Base-by-base conservation (phyloP, 371 early-diverging fungal species). In the Rhizopus sp. region DNA sequence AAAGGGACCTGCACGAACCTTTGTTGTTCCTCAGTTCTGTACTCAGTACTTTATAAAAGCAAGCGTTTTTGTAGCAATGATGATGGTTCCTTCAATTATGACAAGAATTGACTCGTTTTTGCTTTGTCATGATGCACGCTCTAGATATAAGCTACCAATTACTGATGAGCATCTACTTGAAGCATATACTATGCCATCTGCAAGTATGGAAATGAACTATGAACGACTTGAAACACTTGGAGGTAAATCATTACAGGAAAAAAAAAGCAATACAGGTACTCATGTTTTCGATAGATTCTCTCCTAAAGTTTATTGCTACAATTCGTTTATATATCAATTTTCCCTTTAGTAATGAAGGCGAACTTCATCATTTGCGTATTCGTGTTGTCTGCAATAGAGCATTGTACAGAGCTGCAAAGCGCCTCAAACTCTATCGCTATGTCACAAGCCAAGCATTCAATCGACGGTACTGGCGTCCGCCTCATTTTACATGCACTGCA, bases 151-250 rank as follows among this genome's bases (percentile, higher is more conserved):
- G 7, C 57, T 69, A 10, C 63, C 68, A 0, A 69, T 83, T 5
- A 57, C 57, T 3, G 73, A 83, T 40, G 63, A 70, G 9, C 59
- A 81, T 0, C 69, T 94, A 37, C 79, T 89, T 23, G 75, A 81
- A 57, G 96, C 96, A 0, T 85, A 93, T 60, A 90, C 91, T 0
- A 74, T 90, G 1, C 81, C 91, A 0, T 75, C 88, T 7, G 84
- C 94, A 0, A 81, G 76, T 57, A 73, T 84, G 62, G 82, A 80
- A 4, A 81, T 78, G 60, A 82, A 94, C 62, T 99, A 98, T 63
- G 96, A 99, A 72, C 89, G 99, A 5, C 77, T 99, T 0, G 99
- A 99, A 73, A 90, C 91, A 6, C 73, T 98, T 1, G 99, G 99
- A 3, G 77, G 77, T 76, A 70, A 54, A 5, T 23, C 3, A 47